These are phyloP conservation scores for Brassica hybrid DNA, from an alignment of 441 rosid species.

Conservation along the genomic window DNA sequence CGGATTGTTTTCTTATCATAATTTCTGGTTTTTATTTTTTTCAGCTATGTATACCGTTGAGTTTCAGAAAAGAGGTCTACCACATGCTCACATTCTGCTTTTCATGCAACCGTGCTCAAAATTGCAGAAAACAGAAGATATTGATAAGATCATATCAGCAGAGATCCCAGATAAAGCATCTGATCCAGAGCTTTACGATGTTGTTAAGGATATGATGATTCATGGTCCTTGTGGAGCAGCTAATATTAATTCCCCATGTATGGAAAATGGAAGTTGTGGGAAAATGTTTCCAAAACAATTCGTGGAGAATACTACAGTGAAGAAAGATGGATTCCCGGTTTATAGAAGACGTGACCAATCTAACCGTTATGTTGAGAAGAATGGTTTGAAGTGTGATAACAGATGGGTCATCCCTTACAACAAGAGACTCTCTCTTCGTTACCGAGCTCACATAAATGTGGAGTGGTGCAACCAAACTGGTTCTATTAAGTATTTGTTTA, in stretches of 20 bases:
- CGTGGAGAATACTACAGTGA: background rate
- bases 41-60: background rate
- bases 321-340: background rate
- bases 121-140: background rate
- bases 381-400: background rate
- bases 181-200: background rate
- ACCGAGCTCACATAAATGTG: background rate
- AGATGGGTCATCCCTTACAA: background rate
- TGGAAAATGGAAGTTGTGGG: background rate
- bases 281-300: background rate
- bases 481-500: background rate
- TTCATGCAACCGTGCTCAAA: background rate
- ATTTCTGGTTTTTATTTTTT: too few species aligned
- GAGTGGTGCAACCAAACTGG: background rate
- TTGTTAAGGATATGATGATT: background rate
- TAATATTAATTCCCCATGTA: background rate
- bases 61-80: background rate
- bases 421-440: background rate
- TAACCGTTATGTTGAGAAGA: background rate
- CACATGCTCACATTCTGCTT: background rate
- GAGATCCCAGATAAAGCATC: background rate
- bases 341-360: background rate
- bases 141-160: background rate
- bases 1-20: too few species aligned
- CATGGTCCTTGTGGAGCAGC: background rate